Conservation (phyloP, 768 basidiomycete species). For the Zangia roseola region DNA sequence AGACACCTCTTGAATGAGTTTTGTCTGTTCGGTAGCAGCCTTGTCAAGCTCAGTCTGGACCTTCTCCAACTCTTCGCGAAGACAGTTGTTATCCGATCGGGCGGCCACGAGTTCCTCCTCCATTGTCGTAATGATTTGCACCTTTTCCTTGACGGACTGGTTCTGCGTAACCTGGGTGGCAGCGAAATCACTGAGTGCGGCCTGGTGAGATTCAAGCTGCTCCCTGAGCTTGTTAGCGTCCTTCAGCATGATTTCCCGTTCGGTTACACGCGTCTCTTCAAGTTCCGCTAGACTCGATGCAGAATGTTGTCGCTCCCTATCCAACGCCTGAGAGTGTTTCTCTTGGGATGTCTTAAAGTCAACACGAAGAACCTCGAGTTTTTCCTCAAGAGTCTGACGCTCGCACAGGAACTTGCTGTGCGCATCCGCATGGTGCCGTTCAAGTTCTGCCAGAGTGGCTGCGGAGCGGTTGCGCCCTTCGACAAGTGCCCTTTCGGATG, state of each 20-base stretch:
- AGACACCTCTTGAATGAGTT: constrained; percentile 68
- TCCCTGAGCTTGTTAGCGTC: constrained; percentile 49
- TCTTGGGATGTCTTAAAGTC: constrained; percentile 30
- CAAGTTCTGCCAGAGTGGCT: constrained; percentile 47
- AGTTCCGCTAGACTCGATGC: constrained; percentile 16
- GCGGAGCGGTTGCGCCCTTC: constrained; percentile 50
- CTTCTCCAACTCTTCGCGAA: constrained; percentile 41
- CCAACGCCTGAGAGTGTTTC: constrained; percentile 19
- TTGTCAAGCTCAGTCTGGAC: constrained; percentile 60
- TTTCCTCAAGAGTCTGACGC: constrained; percentile 39
- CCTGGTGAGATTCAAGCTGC: constrained; percentile 52
- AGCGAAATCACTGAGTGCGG: constrained; percentile 41
- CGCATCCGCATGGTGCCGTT: constrained; percentile 48
- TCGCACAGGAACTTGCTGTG: constrained; percentile 40
- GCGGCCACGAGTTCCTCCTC: constrained; percentile 48
- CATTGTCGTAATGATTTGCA: constrained; percentile 42
- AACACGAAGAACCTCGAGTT: constrained; percentile 59
- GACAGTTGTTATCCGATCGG: constrained; percentile 42
- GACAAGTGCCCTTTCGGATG: constrained; percentile 34
- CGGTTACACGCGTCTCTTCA: constrained; percentile 17
- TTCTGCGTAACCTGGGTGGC: constrained; percentile 44
- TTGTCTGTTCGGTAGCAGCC: constrained; percentile 57
- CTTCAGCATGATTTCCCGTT: constrained; percentile 36
- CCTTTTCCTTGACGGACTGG: constrained; percentile 50
- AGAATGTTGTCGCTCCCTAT: constrained; percentile 29